Conservation (phyloP, 495 filamentous ascomycete species). For the Lasiosphaeria hispida region DNA sequence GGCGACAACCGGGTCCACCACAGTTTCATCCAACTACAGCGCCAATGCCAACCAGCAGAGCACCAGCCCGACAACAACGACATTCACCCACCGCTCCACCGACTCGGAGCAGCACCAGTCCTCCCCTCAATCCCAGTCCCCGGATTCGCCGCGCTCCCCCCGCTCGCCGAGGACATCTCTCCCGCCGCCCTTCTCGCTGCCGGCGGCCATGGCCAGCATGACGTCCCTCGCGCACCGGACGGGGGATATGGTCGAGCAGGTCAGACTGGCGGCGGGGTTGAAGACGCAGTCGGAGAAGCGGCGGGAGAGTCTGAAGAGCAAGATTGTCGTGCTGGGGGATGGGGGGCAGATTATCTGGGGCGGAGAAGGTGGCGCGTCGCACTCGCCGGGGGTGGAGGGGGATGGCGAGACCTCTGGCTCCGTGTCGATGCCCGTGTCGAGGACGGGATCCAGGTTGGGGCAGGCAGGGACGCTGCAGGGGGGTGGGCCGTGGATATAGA, state of each 20-base stretch:
- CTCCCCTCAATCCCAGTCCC: too few species aligned
- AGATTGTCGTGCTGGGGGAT: slow-evolving; percentile 15
- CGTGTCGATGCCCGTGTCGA: background rate
- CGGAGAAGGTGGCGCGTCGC: background rate
- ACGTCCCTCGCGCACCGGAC: background rate
- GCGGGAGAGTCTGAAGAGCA: slow-evolving; percentile 21
- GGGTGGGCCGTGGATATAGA: background rate
- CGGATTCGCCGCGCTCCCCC: too few species aligned
- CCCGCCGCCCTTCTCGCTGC: background rate
- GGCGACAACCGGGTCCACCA: too few species aligned
- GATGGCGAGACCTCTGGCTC: background rate
- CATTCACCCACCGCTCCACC: slow-evolving; percentile 1
- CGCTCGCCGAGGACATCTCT: background rate
- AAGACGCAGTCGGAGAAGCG: slow-evolving; percentile 9
- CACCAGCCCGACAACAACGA: background rate
- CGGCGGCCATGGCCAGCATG: slow-evolving; percentile 8
- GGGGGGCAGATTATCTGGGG: slow-evolving; percentile 7
- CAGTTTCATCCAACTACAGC: too few species aligned
- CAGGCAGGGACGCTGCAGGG: background rate
- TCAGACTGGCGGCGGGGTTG: background rate
- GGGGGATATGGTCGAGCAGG: slow-evolving; percentile 5
- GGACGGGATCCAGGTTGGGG: background rate
- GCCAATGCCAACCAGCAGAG: background rate
- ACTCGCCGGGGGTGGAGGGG: background rate
- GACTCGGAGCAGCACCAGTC: background rate